Percentiles rank a stretch among this genome's conserved stretches.
Conservation (phyloP, 169 alveolate genomes). For the Cryptosporidium ryanae region DNA sequence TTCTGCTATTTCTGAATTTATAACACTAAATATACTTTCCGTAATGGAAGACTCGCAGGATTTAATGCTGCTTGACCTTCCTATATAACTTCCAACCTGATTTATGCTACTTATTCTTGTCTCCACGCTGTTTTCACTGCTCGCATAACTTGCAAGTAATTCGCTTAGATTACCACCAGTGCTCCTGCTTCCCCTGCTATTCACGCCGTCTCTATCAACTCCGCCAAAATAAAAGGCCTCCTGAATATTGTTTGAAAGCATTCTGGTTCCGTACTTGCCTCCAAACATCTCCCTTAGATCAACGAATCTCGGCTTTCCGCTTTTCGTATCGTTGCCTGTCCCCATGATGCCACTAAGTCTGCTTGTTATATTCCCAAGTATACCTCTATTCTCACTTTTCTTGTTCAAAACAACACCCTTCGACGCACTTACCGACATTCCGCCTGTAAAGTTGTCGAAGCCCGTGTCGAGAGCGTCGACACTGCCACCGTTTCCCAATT, state of each 20-base stretch:
- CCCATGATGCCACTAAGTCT: background rate
- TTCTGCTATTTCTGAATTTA: constrained; percentile 23
- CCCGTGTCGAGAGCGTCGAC: background rate
- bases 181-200: background rate
- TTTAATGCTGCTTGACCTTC: constrained; percentile 22
- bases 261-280: background rate
- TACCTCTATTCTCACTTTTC: background rate
- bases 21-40: constrained; percentile 53
- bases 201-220: background rate
- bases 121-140: background rate
- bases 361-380: constrained; percentile 3
- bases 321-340: background rate
- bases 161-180: background rate
- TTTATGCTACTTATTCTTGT: background rate
- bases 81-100: constrained; percentile 52
- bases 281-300: background rate
- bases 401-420: background rate
- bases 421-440: background rate
- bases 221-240: background rate
- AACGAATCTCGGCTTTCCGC: background rate
- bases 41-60: constrained; percentile 43
- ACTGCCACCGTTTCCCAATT: background rate
- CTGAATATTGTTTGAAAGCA: constrained; percentile 7
- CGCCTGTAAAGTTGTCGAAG: background rate
- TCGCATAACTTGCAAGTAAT: background rate